Evolutionary conservation across 2,329 filamentous ascomycete species (phyloP).

Genomic region (Aspergillus sclerotialis): DNA sequence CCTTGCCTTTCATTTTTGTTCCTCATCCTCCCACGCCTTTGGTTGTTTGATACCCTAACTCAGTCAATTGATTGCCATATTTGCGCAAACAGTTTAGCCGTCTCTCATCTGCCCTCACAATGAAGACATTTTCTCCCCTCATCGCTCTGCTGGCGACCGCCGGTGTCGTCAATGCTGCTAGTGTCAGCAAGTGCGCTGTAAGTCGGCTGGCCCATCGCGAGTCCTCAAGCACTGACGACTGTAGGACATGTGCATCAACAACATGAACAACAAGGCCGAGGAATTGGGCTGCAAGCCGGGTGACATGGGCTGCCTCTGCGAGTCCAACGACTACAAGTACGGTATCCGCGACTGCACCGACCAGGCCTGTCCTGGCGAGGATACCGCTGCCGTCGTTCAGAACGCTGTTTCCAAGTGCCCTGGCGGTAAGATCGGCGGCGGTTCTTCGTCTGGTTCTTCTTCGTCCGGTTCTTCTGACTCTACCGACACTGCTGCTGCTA

Average conservation of each 20-base stretch:
- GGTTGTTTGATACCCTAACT: background rate
- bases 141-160: constrained; percentile 22
- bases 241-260: constrained; percentile 39
- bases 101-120: constrained; percentile 10
- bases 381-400: constrained; percentile 24
- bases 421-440: constrained; percentile 6
- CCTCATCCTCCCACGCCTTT: background rate
- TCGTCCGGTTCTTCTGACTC: constrained; percentile 8
- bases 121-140: constrained; percentile 27
- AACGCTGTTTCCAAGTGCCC: constrained; percentile 32
- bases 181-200: constrained; percentile 26
- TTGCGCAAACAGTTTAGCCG: no score
- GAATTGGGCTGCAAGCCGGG: constrained; percentile 32
- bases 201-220: constrained; percentile 6
- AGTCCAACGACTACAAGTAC: constrained; percentile 32
- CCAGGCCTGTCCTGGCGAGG: constrained; percentile 36
- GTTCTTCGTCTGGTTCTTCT: constrained; percentile 11
- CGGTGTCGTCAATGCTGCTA: constrained; percentile 17
- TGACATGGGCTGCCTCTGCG: constrained; percentile 37
- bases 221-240: background rate
- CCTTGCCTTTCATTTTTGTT: background rate
- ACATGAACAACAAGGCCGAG: constrained; percentile 35
- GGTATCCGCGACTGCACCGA: constrained; percentile 42
- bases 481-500: constrained; percentile 7
- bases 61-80: no score